phyloP scores from a whole-genome alignment of 2,329 filamentous ascomycete genomes.

The Emmonsiellopsis sp. region DNA sequence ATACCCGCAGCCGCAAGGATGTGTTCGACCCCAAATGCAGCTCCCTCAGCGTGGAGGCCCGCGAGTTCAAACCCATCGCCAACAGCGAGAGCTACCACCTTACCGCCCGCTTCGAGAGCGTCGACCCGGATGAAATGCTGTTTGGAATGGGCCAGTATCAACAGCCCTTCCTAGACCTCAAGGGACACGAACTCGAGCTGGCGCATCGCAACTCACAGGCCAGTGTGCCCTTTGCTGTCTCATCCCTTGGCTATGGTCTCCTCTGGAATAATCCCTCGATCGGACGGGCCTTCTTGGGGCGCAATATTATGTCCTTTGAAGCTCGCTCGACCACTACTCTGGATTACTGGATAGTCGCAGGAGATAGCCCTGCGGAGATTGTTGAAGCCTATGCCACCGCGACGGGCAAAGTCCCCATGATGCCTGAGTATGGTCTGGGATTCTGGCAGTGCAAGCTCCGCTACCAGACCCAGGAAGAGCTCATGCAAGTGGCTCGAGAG shows the following conservation, averaged over 20 bases:
- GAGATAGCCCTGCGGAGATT: conserved; percentile 46
- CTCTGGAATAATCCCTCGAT: conserved; percentile 54
- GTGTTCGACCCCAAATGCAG: conserved; percentile 44
- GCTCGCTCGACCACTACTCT: conserved; percentile 45
- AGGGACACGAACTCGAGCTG: conserved; percentile 49
- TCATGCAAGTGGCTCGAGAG: conserved; percentile 51
- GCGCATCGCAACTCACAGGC: conserved; percentile 55
- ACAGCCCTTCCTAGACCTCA: conserved; percentile 47
- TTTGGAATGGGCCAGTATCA: conserved; percentile 58
- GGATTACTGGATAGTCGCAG: conserved; percentile 57
- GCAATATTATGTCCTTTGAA: conserved; percentile 49
- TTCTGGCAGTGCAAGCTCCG: conserved; percentile 62
- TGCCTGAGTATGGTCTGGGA: conserved; percentile 59
- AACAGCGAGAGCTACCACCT: conserved; percentile 42
- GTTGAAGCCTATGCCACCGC: conserved; percentile 46
- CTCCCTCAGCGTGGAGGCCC: conserved; percentile 41
- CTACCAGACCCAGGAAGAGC: conserved; percentile 57
- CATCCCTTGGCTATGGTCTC: conserved; percentile 47
- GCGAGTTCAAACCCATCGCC: conserved; percentile 42
- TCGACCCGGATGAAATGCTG: conserved; percentile 44
- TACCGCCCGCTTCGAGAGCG: conserved; percentile 45
- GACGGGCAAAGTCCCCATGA: conserved; percentile 54
- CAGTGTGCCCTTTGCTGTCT: conserved; percentile 48
- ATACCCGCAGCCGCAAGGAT: conserved; percentile 36
- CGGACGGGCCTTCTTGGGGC: conserved; percentile 47